Evolutionary conservation across 164 flowering plant genomes (phyloP).

Genomic region (Aristolochia contorta): DNA sequence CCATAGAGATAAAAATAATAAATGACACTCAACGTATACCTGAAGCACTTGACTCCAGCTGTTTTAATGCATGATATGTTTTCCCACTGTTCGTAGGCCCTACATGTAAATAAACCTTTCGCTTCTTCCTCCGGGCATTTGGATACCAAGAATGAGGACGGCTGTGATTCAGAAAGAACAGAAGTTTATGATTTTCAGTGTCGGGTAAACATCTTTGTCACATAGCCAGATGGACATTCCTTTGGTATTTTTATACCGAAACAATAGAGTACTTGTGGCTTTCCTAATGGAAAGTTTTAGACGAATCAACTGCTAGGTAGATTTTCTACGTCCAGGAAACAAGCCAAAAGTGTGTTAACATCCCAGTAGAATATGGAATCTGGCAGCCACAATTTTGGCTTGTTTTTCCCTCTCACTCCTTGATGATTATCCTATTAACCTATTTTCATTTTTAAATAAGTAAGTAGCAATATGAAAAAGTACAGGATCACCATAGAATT

Average conservation of each 20-base stretch:
- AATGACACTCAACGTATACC: conserved; percentile 25
- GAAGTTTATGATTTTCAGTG: not conserved
- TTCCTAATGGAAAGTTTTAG: not conserved
- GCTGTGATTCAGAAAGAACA: conserved; percentile 17
- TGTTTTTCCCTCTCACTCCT: no score
- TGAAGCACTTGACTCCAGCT: conserved; percentile 57
- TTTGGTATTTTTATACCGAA: not conserved
- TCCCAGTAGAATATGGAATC: no score
- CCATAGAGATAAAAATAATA: not conserved
- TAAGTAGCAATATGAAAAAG: no score
- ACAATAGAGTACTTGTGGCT: not conserved
- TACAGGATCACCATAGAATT: no score
- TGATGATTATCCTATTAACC: no score
- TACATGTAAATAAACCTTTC: conserved; percentile 68
- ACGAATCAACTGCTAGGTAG: not conserved
- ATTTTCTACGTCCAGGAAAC: no score
- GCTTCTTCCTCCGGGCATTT: conserved; percentile 62
- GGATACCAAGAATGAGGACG: conserved; percentile 94
- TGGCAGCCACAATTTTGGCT: no score
- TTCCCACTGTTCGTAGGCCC: conserved; percentile 99
- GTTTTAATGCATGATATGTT: conserved; percentile 79
- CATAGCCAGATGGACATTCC: not conserved
- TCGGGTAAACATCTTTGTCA: not conserved
- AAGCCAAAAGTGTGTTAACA: no score
- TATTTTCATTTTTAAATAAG: no score